Percentiles rank a stretch among this genome's conserved stretches.
These are phyloP conservation scores for Chrysoporthe austroafricana DNA, from an alignment of 2,329 filamentous ascomycete species.

Conservation along the genomic window DNA sequence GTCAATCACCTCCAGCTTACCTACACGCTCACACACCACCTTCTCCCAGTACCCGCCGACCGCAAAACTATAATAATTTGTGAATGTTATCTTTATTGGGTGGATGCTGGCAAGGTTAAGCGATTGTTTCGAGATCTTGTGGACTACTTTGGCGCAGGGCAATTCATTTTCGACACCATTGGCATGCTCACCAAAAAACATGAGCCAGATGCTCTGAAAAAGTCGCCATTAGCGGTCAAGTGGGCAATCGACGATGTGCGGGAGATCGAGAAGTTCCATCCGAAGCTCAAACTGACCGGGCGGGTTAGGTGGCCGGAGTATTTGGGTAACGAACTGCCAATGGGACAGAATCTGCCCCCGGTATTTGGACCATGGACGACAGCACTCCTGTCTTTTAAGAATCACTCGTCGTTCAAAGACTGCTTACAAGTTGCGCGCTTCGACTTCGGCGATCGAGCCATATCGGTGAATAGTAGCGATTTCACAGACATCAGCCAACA, in stretches of 20 bases:
- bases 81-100: constrained; percentile 17
- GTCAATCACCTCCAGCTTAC: not conserved
- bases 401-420: constrained; percentile 12
- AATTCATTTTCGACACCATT: constrained; percentile 20
- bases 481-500: not conserved
- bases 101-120: constrained; percentile 12
- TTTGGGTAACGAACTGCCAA: constrained; percentile 13
- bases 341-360: constrained; percentile 7
- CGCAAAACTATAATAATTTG: constrained; percentile 23
- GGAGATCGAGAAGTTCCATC: constrained; percentile 11
- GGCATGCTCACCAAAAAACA: constrained; percentile 13
- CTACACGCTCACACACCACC: not conserved
- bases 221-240: not conserved
- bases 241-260: constrained; percentile 23
- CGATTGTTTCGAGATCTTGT: constrained; percentile 11
- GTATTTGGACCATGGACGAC: constrained; percentile 24
- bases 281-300: constrained; percentile 13
- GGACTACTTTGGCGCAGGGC: constrained; percentile 22
- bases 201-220: not conserved
- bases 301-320: constrained; percentile 22
- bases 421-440: constrained; percentile 1
- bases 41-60: constrained; percentile 18
- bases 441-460: constrained; percentile 1
- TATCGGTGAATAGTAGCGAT: not conserved
- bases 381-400: constrained; percentile 12